phyloP scores from a whole-genome alignment of 2,329 filamentous ascomycete species.

The Pseudomassariella vexata region DNA sequence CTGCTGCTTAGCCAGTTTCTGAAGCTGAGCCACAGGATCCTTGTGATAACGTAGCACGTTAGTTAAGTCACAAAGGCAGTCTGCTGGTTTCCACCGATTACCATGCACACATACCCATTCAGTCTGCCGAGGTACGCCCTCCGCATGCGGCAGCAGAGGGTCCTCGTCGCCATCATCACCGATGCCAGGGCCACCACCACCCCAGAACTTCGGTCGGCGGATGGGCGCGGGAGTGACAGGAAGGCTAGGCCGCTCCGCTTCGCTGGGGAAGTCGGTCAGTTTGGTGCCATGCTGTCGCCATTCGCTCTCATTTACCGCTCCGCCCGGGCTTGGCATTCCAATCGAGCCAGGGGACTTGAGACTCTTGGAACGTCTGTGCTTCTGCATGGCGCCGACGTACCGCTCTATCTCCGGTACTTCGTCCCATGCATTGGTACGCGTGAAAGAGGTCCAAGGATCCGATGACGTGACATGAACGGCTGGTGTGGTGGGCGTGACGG shows the following conservation, averaged over 20 bases:
- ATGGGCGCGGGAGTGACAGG: constrained; percentile 87
- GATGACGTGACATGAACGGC: constrained; percentile 39
- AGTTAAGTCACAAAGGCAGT: constrained; percentile 52
- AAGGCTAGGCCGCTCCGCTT: constrained; percentile 76
- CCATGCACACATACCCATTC: constrained; percentile 87
- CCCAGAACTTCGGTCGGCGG: constrained; percentile 63
- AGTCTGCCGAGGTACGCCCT: constrained; percentile 79
- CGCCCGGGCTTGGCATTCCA: constrained; percentile 15
- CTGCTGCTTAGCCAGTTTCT: constrained; percentile 63
- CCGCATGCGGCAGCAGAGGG: constrained; percentile 63
- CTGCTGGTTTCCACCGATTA: constrained; percentile 38
- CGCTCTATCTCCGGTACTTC: constrained; percentile 80
- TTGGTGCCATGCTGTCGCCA: constrained; percentile 45
- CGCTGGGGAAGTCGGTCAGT: constrained; percentile 82
- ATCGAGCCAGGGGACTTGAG: constrained; percentile 22
- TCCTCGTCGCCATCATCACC: constrained; percentile 46
- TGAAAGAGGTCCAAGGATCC: constrained; percentile 67
- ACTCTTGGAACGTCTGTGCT: constrained; percentile 39
- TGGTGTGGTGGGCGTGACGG: constrained; percentile 42
- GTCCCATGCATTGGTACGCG: constrained; percentile 88
- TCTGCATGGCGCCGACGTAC: constrained; percentile 75
- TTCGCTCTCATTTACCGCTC: constrained; percentile 25
- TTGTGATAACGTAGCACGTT: constrained; percentile 46
- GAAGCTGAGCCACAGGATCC: constrained; percentile 66
- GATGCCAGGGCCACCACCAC: constrained; percentile 33